Evolutionary conservation across 1,284 basidiomycete genomes (phyloP).

Genomic region (Fomitopsis betulina): DNA sequence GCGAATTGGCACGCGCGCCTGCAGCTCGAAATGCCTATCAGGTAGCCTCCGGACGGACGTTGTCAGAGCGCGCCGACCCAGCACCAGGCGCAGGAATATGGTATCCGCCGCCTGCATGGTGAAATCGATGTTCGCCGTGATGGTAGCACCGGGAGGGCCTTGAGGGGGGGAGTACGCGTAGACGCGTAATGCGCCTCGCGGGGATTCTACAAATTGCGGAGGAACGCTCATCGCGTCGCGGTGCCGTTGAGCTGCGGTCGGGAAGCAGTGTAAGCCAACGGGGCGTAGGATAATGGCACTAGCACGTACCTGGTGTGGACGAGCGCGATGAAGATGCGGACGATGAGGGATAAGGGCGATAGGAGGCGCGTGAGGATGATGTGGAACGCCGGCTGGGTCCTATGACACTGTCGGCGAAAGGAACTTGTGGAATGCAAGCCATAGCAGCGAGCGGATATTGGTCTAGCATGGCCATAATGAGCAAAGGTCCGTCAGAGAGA

Average conservation of each 20-base stretch:
- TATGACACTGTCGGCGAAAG: neutral
- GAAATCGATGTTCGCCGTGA: slow-evolving; percentile 60
- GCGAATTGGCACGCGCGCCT: slow-evolving; percentile 46
- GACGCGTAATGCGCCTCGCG: slow-evolving; percentile 52
- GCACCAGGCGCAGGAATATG: slow-evolving; percentile 61
- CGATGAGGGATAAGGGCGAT: neutral
- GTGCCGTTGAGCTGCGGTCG: neutral
- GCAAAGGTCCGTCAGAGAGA: neutral
- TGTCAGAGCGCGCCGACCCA: slow-evolving; percentile 54
- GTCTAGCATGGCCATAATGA: neutral
- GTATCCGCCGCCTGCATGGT: slow-evolving; percentile 40
- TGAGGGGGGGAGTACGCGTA: slow-evolving; percentile 55
- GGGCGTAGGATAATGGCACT: neutral
- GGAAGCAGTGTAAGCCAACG: neutral
- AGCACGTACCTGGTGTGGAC: neutral
- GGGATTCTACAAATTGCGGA: slow-evolving; percentile 26
- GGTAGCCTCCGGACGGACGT: slow-evolving; percentile 44
- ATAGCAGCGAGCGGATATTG: neutral
- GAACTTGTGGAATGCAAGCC: neutral
- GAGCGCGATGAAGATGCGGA: neutral
- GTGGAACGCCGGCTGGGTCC: neutral
- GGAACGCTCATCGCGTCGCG: neutral
- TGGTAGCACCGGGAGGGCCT: slow-evolving; percentile 51
- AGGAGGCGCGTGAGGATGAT: neutral
- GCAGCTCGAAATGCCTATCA: slow-evolving; percentile 53